Evolutionary conservation across 1,284 basidiomycete species (phyloP).

Genomic region (Ustilago cynodontis): DNA sequence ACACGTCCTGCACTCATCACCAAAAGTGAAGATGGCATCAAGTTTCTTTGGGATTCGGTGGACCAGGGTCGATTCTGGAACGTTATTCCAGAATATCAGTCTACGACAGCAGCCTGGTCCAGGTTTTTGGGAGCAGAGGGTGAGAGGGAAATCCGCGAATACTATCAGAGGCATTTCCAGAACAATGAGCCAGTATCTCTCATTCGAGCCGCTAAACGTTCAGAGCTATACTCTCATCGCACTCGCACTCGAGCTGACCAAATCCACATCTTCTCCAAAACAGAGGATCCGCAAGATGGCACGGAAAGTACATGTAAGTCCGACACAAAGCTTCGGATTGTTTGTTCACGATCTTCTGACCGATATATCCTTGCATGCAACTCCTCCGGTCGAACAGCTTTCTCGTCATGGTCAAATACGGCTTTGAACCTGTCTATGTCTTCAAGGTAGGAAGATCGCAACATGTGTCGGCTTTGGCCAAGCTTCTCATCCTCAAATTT

Average conservation of each 20-base stretch:
- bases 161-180: neutral
- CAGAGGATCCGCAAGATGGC: neutral
- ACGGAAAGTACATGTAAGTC: neutral
- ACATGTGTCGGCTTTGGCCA: neutral
- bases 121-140: neutral
- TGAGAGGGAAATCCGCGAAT: neutral
- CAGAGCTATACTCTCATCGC: neutral
- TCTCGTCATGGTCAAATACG: neutral
- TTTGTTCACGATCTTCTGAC: neutral
- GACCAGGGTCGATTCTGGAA: neutral
- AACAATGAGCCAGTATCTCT: neutral
- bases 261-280: neutral
- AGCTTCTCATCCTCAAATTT: neutral
- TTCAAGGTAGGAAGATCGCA: neutral
- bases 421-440: neutral
- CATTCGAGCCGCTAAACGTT: neutral
- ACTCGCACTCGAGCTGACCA: too few relatives aligned
- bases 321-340: neutral
- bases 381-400: neutral
- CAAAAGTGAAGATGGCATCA: neutral
- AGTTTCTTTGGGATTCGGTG: conserved; percentile 5
- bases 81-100: neutral
- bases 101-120: neutral
- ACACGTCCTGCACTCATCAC: neutral
- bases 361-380: neutral